A percentile compares a stretch with the other conserved stretches of the same genome.
phyloP scores from a whole-genome alignment of 139 green algal genomes.

The Chlorella vulgaris region DNA sequence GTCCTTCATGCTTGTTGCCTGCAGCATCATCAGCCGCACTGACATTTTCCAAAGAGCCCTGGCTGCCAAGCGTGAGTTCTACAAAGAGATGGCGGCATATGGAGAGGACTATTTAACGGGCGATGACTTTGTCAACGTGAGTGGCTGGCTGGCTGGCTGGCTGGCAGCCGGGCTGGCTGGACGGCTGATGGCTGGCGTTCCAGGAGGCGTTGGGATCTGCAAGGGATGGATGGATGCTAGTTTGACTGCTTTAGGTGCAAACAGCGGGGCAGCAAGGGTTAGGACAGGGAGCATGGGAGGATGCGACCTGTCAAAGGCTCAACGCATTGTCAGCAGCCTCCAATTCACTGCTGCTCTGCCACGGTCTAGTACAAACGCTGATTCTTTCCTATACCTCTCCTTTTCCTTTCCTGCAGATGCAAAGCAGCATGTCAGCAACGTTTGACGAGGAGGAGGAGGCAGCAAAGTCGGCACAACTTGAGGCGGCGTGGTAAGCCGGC shows the following conservation, averaged over 20 bases:
- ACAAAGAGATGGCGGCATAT: constrained; percentile 47
- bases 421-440: neutral
- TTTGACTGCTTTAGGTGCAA: too few species aligned
- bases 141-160: neutral
- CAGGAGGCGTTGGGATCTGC: too few species aligned
- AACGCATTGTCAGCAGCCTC: too few species aligned
- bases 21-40: constrained; percentile 62
- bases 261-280: too few species aligned
- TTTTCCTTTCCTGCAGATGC: neutral
- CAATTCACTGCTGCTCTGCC: too few species aligned
- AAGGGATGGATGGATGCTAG: too few species aligned
- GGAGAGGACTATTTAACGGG: constrained; percentile 11
- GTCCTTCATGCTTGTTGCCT: neutral
- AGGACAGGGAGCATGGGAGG: too few species aligned
- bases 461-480: neutral
- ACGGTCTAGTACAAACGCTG: neutral
- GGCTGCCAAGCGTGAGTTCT: constrained; percentile 51
- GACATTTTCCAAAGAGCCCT: constrained; percentile 75
- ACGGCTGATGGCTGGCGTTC: too few species aligned
- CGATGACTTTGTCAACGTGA: neutral
- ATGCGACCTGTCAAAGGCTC: too few species aligned
- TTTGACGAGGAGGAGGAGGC: constrained; percentile 30
- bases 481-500: neutral
- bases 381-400: neutral
- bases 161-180: too few species aligned